Evolutionary conservation across 1,284 basidiomycete species (phyloP).

Genomic region (Ceratobasidium sp.): DNA sequence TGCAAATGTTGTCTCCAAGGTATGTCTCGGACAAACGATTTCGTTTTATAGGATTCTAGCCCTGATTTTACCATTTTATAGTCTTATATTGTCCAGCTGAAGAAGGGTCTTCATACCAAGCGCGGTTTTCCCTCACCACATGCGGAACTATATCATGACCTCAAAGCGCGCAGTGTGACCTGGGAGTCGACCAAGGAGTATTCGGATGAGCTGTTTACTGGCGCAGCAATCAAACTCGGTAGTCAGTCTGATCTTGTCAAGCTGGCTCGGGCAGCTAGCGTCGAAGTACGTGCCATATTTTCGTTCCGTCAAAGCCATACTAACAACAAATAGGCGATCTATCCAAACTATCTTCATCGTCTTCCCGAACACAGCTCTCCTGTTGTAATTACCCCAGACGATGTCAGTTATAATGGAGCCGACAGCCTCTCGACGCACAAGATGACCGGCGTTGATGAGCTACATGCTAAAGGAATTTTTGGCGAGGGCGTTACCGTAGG

Average conservation of each 20-base stretch:
- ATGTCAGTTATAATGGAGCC: background rate
- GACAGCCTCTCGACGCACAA: slow-evolving; percentile 40
- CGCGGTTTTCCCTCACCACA: slow-evolving; percentile 42
- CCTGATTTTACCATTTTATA: background rate
- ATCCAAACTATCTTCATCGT: slow-evolving; percentile 11
- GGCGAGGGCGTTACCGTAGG: slow-evolving; percentile 64
- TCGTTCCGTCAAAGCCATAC: background rate
- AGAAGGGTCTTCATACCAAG: slow-evolving; percentile 27
- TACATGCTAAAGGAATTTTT: slow-evolving; percentile 61
- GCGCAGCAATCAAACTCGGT: slow-evolving; percentile 33
- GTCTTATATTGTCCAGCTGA: slow-evolving; percentile 38
- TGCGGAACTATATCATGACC: slow-evolving; percentile 39
- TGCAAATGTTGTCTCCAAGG: background rate
- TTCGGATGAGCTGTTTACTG: slow-evolving; percentile 1
- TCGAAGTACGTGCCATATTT: background rate
- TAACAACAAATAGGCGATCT: slow-evolving; percentile 2
- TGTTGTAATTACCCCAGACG: background rate
- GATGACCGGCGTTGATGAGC: slow-evolving; percentile 57
- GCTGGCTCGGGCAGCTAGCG: slow-evolving; percentile 21
- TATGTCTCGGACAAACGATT: background rate
- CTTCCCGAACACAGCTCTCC: background rate
- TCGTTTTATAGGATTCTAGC: no score
- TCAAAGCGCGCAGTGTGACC: slow-evolving; percentile 1
- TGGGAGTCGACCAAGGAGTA: slow-evolving; percentile 28
- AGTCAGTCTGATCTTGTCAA: slow-evolving; percentile 23